phyloP scores from a whole-genome alignment of 208 protist species.

The Plasmodiophora brassicae region DNA sequence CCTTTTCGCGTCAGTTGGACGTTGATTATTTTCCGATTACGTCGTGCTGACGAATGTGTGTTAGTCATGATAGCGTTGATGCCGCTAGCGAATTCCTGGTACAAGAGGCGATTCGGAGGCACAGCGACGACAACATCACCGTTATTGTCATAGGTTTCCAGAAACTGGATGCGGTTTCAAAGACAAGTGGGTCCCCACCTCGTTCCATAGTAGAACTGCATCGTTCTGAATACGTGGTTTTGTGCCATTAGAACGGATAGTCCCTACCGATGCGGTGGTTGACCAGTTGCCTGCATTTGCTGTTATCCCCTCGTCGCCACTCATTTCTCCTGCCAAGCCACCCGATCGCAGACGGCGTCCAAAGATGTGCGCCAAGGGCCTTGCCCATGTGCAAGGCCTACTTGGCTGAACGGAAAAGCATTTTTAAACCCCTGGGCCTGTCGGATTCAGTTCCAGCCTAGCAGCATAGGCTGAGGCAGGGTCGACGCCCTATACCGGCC shows the following conservation, averaged over 20 bases:
- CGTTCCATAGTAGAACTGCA: no score
- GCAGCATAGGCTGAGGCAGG: not conserved
- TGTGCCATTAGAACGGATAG: not conserved
- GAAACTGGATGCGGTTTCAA: not conserved
- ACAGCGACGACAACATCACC: slow-evolving; percentile 22
- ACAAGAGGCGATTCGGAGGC: not conserved
- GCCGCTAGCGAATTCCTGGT: slow-evolving; percentile 25
- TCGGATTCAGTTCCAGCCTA: not conserved
- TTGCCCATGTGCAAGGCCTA: not conserved
- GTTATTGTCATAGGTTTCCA: not conserved
- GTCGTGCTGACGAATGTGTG: not conserved
- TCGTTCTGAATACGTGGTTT: not conserved
- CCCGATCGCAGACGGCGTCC: not conserved
- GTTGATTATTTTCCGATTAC: not conserved
- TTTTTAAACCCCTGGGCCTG: no score
- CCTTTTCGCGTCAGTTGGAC: not conserved
- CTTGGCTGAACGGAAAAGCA: not conserved
- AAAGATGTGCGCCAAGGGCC: not conserved
- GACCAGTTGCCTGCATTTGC: not conserved
- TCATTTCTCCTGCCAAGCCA: not conserved
- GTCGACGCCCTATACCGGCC: not conserved
- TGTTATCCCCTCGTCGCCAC: not conserved
- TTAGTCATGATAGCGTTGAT: slow-evolving; percentile 12
- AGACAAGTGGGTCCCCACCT: not conserved
- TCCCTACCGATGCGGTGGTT: not conserved